phyloP scores from a whole-genome alignment of 2,329 filamentous ascomycete genomes.

The Cercospora sp. region DNA sequence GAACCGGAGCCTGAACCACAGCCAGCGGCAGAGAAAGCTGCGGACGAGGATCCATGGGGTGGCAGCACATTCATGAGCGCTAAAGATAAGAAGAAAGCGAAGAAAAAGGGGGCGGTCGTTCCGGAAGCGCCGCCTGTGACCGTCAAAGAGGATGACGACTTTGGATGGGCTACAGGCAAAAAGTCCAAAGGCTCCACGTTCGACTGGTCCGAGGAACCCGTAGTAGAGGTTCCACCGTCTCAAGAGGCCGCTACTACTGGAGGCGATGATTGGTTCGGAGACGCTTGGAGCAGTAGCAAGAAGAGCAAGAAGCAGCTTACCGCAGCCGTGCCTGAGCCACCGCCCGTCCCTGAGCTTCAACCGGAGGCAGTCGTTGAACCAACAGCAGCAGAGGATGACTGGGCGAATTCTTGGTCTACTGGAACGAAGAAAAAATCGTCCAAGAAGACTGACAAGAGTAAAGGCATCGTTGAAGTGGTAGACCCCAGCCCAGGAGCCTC shows the following conservation, averaged over 20 bases:
- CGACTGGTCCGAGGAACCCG: constrained; percentile 36
- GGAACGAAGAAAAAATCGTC: constrained; percentile 58
- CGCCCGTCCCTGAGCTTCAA: constrained; percentile 22
- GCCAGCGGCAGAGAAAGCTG: constrained; percentile 39
- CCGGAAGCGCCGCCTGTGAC: constrained; percentile 25
- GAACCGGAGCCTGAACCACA: constrained; percentile 43
- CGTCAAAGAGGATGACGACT: constrained; percentile 22
- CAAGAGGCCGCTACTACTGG: constrained; percentile 34
- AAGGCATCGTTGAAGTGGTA: constrained; percentile 43
- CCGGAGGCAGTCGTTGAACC: constrained; percentile 55
- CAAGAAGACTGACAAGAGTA: constrained; percentile 46
- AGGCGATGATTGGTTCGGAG: constrained; percentile 56
- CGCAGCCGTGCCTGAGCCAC: constrained; percentile 27
- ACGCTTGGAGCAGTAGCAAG: constrained; percentile 53
- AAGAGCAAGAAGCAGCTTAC: constrained; percentile 50
- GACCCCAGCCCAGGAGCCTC: constrained; percentile 38
- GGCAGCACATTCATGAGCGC: constrained; percentile 34
- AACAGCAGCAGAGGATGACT: constrained; percentile 51
- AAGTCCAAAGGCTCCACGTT: constrained; percentile 38
- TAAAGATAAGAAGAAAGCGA: constrained; percentile 50
- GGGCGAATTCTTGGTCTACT: constrained; percentile 56
- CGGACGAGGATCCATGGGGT: constrained; percentile 42
- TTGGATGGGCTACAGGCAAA: constrained; percentile 33
- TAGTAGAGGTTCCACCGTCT: constrained; percentile 27
- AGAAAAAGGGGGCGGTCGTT: constrained; percentile 49